These are phyloP conservation scores for Colletotrichum sp. DNA, from an alignment of 2,329 filamentous ascomycete genomes.

Conservation along the genomic window DNA sequence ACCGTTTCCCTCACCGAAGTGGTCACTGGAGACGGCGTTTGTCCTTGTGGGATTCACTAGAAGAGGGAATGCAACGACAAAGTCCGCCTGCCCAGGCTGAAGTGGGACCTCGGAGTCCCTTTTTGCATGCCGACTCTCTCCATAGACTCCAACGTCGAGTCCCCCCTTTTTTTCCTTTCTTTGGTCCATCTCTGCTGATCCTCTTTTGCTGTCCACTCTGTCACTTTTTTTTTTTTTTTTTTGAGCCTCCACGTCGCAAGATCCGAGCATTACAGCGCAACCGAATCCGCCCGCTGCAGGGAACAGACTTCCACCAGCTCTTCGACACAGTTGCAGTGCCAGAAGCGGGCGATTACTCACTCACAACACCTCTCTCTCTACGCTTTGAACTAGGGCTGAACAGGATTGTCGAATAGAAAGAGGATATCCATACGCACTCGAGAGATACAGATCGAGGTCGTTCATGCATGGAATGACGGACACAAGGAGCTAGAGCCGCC, in stretches of 20 bases:
- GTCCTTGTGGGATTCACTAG: neutral
- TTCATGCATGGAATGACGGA: constrained; percentile 3
- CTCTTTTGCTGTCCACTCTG: neutral
- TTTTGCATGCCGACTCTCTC: neutral
- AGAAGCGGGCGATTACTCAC: neutral
- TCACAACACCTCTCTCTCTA: neutral
- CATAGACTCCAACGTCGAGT: neutral
- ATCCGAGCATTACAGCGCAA: neutral
- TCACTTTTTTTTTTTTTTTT: neutral
- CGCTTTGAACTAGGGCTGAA: neutral
- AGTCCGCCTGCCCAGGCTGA: neutral
- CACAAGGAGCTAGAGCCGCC: neutral
- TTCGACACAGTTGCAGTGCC: neutral
- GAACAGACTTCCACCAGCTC: neutral
- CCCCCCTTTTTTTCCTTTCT: neutral
- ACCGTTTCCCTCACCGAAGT: neutral
- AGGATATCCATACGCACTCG: neutral
- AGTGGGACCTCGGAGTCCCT: neutral
- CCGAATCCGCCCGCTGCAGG: neutral
- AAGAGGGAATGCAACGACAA: neutral
- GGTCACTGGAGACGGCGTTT: neutral
- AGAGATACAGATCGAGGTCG: neutral
- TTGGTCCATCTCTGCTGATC: neutral
- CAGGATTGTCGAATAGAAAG: neutral
- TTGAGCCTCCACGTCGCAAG: neutral